Conservation (phyloP, 176 grass and related monocot species). For the Metroxylon sagu region DNA sequence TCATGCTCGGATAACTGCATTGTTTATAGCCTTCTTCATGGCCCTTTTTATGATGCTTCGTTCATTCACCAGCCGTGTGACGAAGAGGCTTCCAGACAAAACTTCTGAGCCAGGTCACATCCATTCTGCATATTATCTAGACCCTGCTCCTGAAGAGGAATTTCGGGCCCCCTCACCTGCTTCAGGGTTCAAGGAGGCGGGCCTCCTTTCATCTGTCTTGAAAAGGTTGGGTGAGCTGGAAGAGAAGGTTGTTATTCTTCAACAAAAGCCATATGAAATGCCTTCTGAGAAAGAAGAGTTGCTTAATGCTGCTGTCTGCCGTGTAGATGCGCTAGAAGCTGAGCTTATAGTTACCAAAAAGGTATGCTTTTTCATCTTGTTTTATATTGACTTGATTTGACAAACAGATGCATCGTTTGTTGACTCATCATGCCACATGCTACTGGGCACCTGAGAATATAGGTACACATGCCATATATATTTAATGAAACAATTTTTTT, state of each 20-base stretch:
- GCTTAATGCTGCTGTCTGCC: constrained; percentile 77
- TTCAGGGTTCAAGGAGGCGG: constrained; percentile 48
- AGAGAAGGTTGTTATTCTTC: constrained; percentile 71
- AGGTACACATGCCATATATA: too few relatives aligned
- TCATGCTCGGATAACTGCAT: constrained; percentile 27
- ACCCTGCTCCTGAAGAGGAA: constrained; percentile 37
- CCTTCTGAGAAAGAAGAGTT: constrained; percentile 95
- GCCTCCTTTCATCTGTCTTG: constrained; percentile 52
- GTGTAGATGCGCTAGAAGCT: constrained; percentile 92
- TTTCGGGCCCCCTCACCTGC: constrained; percentile 62
- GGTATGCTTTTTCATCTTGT: constrained; percentile 23
- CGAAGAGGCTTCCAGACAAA: constrained; percentile 40
- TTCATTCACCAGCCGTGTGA: constrained; percentile 33
- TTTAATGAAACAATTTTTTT: too few relatives aligned
- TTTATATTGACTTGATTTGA: too few relatives aligned
- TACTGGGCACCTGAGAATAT: too few relatives aligned
- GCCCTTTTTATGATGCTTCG: constrained; percentile 27
- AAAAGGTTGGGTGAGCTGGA: constrained; percentile 77
- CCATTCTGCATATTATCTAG: neutral
- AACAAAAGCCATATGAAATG: constrained; percentile 88
- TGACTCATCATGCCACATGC: too few relatives aligned
- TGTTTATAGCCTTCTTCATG: constrained; percentile 40
- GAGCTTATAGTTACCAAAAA: constrained; percentile 99
- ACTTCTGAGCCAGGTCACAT: constrained; percentile 19
- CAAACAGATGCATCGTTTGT: too few relatives aligned